phyloP scores from a whole-genome alignment of 2,329 filamentous ascomycete species.

The Shiraia bambusicola region DNA sequence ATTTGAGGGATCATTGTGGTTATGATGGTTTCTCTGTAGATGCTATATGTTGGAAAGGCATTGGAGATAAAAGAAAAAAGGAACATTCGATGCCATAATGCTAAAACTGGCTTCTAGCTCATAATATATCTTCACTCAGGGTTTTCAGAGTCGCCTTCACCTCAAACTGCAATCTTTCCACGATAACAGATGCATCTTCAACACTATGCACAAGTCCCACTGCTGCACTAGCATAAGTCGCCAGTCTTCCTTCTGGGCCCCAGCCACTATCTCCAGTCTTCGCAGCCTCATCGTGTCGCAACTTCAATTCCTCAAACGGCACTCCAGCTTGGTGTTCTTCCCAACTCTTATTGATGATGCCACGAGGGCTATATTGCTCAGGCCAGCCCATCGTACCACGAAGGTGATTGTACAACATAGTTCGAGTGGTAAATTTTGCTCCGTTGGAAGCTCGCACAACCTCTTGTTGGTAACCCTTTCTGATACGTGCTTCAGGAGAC shows the following conservation, averaged over 20 bases:
- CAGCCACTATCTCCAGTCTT: conserved; percentile 54
- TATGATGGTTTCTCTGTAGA: too few relatives aligned
- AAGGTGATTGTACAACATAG: conserved; percentile 53
- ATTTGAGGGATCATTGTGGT: too few relatives aligned
- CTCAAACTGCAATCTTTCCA: conserved; percentile 22
- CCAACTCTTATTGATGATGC: conserved; percentile 57
- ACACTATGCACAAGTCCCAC: conserved; percentile 58
- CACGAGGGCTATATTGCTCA: conserved; percentile 55
- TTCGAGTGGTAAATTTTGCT: conserved; percentile 49
- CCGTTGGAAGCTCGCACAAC: conserved; percentile 50
- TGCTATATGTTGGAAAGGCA: too few relatives aligned
- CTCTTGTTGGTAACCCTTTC: conserved; percentile 48
- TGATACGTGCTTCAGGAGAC: conserved; percentile 47
- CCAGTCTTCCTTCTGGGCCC: conserved; percentile 54
- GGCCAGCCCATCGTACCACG: conserved; percentile 62
- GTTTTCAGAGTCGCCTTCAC: neutral
- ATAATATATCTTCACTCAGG: neutral
- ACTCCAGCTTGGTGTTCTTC: conserved; percentile 43
- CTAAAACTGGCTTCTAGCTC: too few relatives aligned
- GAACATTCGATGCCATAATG: too few relatives aligned
- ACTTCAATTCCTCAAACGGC: conserved; percentile 45
- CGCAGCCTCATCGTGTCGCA: conserved; percentile 50
- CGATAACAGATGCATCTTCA: conserved; percentile 53
- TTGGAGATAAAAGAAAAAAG: too few relatives aligned
- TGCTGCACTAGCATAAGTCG: conserved; percentile 62